Evolutionary conservation across 371 early-diverging fungal genomes (phyloP).

Genomic region (Lichtheimia corymbifera): DNA sequence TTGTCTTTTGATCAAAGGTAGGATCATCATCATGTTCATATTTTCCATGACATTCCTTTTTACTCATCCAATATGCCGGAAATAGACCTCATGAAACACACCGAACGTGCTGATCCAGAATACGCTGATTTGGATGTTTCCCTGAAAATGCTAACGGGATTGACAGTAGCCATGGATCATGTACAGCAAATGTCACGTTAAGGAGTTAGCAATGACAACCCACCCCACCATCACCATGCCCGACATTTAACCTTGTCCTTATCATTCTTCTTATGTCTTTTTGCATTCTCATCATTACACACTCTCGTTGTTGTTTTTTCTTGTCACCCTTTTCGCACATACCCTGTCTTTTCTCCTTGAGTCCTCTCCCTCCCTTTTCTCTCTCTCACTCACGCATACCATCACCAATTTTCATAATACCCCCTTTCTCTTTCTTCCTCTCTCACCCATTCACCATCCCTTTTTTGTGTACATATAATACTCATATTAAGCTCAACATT

Average conservation of each 20-base stretch:
- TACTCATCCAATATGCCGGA: neutral
- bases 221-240: neutral
- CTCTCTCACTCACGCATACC: too few species aligned
- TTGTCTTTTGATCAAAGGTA: constrained; percentile 49
- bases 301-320: neutral
- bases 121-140: constrained; percentile 27
- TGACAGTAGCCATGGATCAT: constrained; percentile 44
- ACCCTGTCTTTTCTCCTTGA: too few species aligned
- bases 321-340: neutral
- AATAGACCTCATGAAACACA: constrained; percentile 45
- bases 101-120: constrained; percentile 19
- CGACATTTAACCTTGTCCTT: neutral
- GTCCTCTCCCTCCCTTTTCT: too few species aligned
- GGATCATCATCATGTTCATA: neutral
- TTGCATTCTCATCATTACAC: neutral
- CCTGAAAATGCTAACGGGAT: constrained; percentile 29
- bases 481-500: too few species aligned
- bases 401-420: too few species aligned
- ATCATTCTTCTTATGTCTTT: neutral
- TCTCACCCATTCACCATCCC: constrained; percentile 5
- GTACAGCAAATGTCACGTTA: constrained; percentile 20
- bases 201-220: neutral
- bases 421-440: neutral
- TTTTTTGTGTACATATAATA: too few species aligned
- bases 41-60: neutral